These are phyloP conservation scores for Fusarium avenaceum DNA, from an alignment of 2,329 filamentous ascomycete genomes.

Conservation along the genomic window DNA sequence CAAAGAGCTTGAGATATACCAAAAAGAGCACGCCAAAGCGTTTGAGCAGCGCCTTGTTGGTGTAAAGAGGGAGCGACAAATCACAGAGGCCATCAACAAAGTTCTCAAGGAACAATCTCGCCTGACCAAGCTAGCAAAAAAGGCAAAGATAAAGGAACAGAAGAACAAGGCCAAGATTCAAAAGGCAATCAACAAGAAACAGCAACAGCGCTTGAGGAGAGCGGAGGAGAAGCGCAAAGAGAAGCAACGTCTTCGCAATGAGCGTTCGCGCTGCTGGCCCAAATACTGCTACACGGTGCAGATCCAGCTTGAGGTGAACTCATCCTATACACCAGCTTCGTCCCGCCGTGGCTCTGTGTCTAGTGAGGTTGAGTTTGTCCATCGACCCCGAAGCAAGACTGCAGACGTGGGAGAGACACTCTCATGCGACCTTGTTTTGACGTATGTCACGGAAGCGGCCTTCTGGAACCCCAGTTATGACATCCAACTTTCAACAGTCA, in stretches of 20 bases:
- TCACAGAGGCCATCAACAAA: conserved; percentile 52
- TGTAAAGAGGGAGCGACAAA: conserved; percentile 49
- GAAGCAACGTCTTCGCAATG: conserved; percentile 58
- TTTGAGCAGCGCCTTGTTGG: conserved; percentile 59
- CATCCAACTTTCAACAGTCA: conserved; percentile 69
- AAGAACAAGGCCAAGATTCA: conserved; percentile 53
- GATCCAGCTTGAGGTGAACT: conserved; percentile 63
- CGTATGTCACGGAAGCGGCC: conserved; percentile 70
- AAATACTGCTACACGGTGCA: conserved; percentile 63
- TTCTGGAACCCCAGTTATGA: conserved; percentile 74
- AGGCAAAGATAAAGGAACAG: conserved; percentile 48
- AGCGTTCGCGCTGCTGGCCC: conserved; percentile 65
- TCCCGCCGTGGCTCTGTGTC: conserved; percentile 65
- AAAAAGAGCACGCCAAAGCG: conserved; percentile 57
- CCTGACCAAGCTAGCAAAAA: conserved; percentile 49
- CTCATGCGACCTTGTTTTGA: conserved; percentile 65
- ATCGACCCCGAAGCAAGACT: conserved; percentile 54
- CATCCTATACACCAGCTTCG: conserved; percentile 57
- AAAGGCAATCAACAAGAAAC: conserved; percentile 55
- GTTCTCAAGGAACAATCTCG: conserved; percentile 52
- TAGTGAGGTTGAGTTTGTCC: conserved; percentile 66
- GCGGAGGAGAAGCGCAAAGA: conserved; percentile 58
- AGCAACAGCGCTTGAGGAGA: conserved; percentile 54
- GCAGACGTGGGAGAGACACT: conserved; percentile 32
- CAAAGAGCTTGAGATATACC: conserved; percentile 58